A percentile compares a stretch with the other conserved stretches of the same genome.
phyloP scores from a whole-genome alignment of 257 asterid species.

The Sherardia arvensis region DNA sequence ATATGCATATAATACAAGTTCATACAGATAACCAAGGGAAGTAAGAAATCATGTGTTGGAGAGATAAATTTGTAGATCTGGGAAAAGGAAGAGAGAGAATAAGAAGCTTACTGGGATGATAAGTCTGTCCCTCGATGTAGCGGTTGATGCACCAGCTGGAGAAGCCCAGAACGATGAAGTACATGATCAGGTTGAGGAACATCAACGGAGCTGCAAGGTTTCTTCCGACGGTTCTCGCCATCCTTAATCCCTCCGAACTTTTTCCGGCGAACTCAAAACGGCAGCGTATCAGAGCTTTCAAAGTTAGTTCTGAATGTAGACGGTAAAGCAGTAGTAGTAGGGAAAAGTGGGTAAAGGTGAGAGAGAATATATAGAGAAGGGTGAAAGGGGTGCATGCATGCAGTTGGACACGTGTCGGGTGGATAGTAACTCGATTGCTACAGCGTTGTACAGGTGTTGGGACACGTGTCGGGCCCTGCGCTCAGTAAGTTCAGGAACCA shows the following conservation, averaged over 20 bases:
- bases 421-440: constrained; percentile 1
- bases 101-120: constrained; percentile 60
- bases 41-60: too few species aligned
- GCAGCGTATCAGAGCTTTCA: not conserved
- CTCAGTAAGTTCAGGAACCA: not conserved
- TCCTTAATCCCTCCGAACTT: constrained; percentile 9
- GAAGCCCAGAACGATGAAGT: constrained; percentile 57
- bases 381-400: not conserved
- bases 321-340: not conserved
- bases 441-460: constrained; percentile 19
- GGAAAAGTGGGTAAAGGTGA: not conserved
- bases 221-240: constrained; percentile 75
- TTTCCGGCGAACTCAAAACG: too few species aligned
- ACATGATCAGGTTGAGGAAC: constrained; percentile 68
- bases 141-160: constrained; percentile 80
- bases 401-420: constrained; percentile 14
- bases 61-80: too few species aligned
- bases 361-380: not conserved
- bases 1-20: too few species aligned
- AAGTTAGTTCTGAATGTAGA: not conserved
- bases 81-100: not conserved
- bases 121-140: constrained; percentile 70
- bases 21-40: too few species aligned
- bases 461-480: constrained; percentile 19
- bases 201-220: constrained; percentile 69